A percentile compares a stretch with the other conserved stretches of the same genome.
Conservation (phyloP, 1,284 basidiomycete genomes). For the Agroathelia rolfsii region DNA sequence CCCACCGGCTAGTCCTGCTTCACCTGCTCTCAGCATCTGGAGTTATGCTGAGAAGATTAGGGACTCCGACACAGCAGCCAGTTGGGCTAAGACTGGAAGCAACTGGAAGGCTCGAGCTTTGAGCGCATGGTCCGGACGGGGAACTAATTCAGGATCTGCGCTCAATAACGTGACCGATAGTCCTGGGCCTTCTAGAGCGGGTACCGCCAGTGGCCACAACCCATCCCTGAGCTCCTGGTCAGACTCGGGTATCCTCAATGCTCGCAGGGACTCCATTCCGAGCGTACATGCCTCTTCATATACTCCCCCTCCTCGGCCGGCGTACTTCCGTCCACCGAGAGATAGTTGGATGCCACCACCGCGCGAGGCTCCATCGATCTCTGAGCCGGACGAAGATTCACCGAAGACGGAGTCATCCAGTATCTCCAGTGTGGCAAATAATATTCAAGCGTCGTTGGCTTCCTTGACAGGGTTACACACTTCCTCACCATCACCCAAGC, state of each 20-base stretch:
- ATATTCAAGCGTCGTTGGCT: slow-evolving; percentile 33
- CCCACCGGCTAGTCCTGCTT: slow-evolving; percentile 11
- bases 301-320: slow-evolving; percentile 47
- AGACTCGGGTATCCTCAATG: slow-evolving; percentile 4
- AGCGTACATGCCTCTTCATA: slow-evolving; percentile 29
- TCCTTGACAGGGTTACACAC: slow-evolving; percentile 25
- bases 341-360: slow-evolving; percentile 39
- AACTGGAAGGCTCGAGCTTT: slow-evolving; percentile 64
- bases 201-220: slow-evolving; percentile 5
- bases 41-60: slow-evolving; percentile 62
- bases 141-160: slow-evolving; percentile 9
- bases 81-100: slow-evolving; percentile 58
- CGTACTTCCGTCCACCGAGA: slow-evolving; percentile 46
- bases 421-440: slow-evolving; percentile 26
- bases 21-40: slow-evolving; percentile 36
- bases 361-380: slow-evolving; percentile 14
- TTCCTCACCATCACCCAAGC: slow-evolving; percentile 14
- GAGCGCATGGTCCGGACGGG: slow-evolving; percentile 30
- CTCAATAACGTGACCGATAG: slow-evolving; percentile 3
- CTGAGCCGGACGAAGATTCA: slow-evolving; percentile 8
- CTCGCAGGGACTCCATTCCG: slow-evolving; percentile 34
- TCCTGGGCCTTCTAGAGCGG: background rate
- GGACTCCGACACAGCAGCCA: slow-evolving; percentile 61
- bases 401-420: slow-evolving; percentile 5
- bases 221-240: slow-evolving; percentile 10